Percentiles rank a stretch among this genome's conserved stretches.
Conservation (phyloP, 2,329 filamentous ascomycete genomes). For the Pseudogymnoascus sp. region DNA sequence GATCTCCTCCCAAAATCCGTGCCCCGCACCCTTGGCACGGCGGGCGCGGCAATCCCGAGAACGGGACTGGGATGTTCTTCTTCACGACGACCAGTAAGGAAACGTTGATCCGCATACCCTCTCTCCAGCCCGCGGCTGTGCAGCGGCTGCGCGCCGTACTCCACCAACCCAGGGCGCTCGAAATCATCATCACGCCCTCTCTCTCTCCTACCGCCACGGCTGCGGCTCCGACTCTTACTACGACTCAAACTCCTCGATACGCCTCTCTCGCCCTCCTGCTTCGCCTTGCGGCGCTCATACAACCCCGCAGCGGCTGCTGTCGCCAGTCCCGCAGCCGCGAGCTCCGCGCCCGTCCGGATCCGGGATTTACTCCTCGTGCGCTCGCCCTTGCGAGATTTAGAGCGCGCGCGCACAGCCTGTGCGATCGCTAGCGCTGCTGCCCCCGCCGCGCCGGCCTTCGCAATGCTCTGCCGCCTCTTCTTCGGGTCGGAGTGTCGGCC, state of each 20-base stretch:
- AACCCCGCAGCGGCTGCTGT: constrained; percentile 53
- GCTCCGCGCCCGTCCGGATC: constrained; percentile 45
- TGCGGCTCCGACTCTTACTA: constrained; percentile 33
- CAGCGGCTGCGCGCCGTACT: constrained; percentile 54
- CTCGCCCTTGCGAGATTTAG: constrained; percentile 41
- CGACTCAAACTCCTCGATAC: constrained; percentile 28
- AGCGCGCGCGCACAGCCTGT: constrained; percentile 48
- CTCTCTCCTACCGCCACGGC: constrained; percentile 39
- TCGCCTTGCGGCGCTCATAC: constrained; percentile 52
- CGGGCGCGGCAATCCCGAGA: constrained; percentile 38
- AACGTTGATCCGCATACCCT: neutral
- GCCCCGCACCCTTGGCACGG: constrained; percentile 27
- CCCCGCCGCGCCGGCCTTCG: constrained; percentile 37
- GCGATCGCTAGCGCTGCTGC: constrained; percentile 47
- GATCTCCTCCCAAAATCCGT: constrained; percentile 22
- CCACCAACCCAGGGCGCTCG: constrained; percentile 43
- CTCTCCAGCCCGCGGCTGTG: constrained; percentile 29
- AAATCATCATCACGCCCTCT: constrained; percentile 31
- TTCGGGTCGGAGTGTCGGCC: constrained; percentile 44
- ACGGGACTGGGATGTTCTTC: constrained; percentile 32
- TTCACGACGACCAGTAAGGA: constrained; percentile 1
- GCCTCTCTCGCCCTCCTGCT: constrained; percentile 38
- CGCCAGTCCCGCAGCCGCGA: constrained; percentile 50
- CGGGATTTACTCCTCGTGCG: constrained; percentile 33
- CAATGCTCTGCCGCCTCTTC: constrained; percentile 25